These are phyloP conservation scores for Trypanosomatidae sp. DNA, from an alignment of 208 protist species.

Conservation along the genomic window DNA sequence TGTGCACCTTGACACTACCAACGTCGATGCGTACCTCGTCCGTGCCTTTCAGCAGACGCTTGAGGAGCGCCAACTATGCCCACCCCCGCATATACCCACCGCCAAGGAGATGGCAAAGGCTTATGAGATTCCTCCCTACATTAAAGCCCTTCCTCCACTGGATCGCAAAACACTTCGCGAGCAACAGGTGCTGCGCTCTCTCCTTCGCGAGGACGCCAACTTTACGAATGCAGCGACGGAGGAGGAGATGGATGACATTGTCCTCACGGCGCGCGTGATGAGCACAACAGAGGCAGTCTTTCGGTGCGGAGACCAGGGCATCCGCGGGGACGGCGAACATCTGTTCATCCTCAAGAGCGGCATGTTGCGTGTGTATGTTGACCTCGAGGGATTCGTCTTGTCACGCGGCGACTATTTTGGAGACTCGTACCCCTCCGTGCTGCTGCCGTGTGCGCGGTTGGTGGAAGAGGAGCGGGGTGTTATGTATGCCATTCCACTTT, in stretches of 20 bases:
- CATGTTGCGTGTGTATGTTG: slow-evolving; percentile 33
- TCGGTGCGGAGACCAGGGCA: slow-evolving; percentile 36
- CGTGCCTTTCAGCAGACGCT: slow-evolving; percentile 31
- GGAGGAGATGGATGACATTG: slow-evolving; percentile 33
- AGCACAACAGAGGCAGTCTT: slow-evolving; percentile 51
- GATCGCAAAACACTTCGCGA: slow-evolving; percentile 76
- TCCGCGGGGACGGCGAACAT: slow-evolving; percentile 65
- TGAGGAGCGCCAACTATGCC: slow-evolving; percentile 12
- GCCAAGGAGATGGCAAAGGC: neutral
- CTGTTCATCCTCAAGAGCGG: slow-evolving; percentile 75
- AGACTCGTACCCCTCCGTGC: slow-evolving; percentile 43
- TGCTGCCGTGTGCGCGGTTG: slow-evolving; percentile 36
- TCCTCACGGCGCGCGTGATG: slow-evolving; percentile 61
- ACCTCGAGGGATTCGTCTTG: slow-evolving; percentile 42
- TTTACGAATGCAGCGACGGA: slow-evolving; percentile 28
- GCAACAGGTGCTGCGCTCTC: slow-evolving; percentile 57
- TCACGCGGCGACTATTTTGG: slow-evolving; percentile 71
- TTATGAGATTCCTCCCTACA: slow-evolving; percentile 24
- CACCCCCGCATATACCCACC: neutral
- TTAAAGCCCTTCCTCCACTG: slow-evolving; percentile 30
- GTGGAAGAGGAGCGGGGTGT: slow-evolving; percentile 56
- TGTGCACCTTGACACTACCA: slow-evolving; percentile 28
- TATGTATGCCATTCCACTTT: slow-evolving; percentile 62
- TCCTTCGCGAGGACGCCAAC: slow-evolving; percentile 43
- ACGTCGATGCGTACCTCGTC: slow-evolving; percentile 35